These are phyloP conservation scores for Rachicladosporium sp. DNA, from an alignment of 2,329 filamentous ascomycete species.

Conservation along the genomic window DNA sequence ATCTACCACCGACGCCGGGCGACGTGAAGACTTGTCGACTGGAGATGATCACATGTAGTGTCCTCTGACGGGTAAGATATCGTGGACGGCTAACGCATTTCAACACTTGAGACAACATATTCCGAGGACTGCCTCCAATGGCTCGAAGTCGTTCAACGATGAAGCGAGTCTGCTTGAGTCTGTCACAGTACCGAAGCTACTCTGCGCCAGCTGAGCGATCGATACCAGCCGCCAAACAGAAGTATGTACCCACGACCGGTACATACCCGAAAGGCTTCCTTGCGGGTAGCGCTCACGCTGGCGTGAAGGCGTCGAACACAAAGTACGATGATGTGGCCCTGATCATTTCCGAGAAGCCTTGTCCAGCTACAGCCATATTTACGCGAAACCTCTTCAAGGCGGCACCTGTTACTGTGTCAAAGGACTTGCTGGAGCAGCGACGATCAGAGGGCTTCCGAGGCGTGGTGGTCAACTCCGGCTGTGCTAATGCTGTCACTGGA, in stretches of 20 bases:
- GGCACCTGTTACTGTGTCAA: slow-evolving; percentile 79
- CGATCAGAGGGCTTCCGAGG: slow-evolving; percentile 60
- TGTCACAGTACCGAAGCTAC: slow-evolving; percentile 39
- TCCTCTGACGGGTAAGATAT: too few relatives aligned
- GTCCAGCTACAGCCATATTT: slow-evolving; percentile 81
- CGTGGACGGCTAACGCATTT: too few relatives aligned
- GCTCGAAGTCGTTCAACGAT: slow-evolving; percentile 7
- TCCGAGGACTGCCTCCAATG: slow-evolving; percentile 5
- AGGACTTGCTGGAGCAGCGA: slow-evolving; percentile 49
- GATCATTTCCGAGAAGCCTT: slow-evolving; percentile 74
- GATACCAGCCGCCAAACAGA: slow-evolving; percentile 70
- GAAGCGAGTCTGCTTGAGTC: slow-evolving; percentile 15
- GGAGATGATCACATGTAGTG: too few relatives aligned
- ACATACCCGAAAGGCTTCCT: slow-evolving; percentile 85
- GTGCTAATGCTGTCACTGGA: slow-evolving; percentile 93
- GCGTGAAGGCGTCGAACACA: slow-evolving; percentile 87
- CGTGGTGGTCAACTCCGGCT: slow-evolving; percentile 88
- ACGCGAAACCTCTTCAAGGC: slow-evolving; percentile 98
- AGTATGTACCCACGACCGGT: slow-evolving; percentile 75
- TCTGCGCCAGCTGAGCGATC: slow-evolving; percentile 47
- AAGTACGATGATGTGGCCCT: slow-evolving; percentile 83
- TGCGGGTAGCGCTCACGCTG: slow-evolving; percentile 76
- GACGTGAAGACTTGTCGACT: too few relatives aligned
- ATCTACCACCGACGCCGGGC: too few relatives aligned
- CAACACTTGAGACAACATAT: too few relatives aligned